Evolutionary conservation across 805 yeast genomes (phyloP).

Genomic region (Debaryomyces maramus): DNA sequence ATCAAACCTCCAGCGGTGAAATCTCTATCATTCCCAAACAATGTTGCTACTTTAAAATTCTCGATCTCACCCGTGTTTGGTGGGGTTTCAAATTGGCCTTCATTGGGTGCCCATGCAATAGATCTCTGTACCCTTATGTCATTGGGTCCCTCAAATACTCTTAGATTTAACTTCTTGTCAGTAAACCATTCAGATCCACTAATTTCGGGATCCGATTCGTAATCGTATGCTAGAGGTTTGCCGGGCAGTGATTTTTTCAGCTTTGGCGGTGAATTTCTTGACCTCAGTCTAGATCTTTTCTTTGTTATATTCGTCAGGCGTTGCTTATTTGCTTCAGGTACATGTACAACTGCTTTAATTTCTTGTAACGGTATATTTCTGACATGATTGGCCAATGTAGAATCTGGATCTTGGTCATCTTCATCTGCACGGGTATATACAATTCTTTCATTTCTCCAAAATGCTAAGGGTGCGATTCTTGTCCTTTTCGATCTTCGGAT

Average conservation of each 20-base stretch:
- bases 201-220: conserved; percentile 40
- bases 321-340: conserved; percentile 28
- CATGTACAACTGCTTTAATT: conserved; percentile 58
- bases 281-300: conserved; percentile 20
- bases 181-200: conserved; percentile 56
- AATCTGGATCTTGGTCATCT: conserved; percentile 42
- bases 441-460: conserved; percentile 80
- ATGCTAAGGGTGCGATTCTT: conserved; percentile 70
- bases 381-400: conserved; percentile 34
- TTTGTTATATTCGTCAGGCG: conserved; percentile 5
- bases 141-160: conserved; percentile 51
- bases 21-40: conserved; percentile 63
- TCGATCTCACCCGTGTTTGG: conserved; percentile 43
- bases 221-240: conserved; percentile 21
- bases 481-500: conserved; percentile 66
- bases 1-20: conserved; percentile 74
- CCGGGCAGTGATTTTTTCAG: conserved; percentile 2
- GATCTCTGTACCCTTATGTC: conserved; percentile 32
- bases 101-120: conserved; percentile 67
- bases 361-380: conserved; percentile 50
- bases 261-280: conserved; percentile 13
- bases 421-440: conserved; percentile 48
- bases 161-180: conserved; percentile 39
- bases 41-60: conserved; percentile 59
- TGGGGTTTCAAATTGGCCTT: conserved; percentile 43